Evolutionary conservation across 441 rosid species (phyloP).

Genomic region (Viola pubescens): DNA sequence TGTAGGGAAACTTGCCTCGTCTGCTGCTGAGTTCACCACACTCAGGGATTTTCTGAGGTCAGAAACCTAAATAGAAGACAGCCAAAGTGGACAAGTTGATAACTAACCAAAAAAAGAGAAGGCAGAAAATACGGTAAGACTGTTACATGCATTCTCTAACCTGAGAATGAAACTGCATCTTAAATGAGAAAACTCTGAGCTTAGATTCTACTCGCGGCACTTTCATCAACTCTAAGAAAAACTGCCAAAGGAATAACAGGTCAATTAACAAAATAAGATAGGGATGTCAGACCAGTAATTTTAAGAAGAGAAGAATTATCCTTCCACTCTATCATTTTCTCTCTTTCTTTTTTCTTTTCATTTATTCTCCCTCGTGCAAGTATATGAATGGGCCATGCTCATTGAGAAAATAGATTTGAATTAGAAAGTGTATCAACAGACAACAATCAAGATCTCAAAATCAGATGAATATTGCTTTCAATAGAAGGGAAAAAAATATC

Average conservation of each 20-base stretch:
- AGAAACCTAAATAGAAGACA: slow-evolving; percentile 41
- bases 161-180: slow-evolving; percentile 79
- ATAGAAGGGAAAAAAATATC: not conserved
- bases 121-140: slow-evolving; percentile 2
- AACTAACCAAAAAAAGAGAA: too few species aligned
- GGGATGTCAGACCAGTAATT: not conserved
- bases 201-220: slow-evolving; percentile 87
- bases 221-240: slow-evolving; percentile 84
- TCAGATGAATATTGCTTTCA: not conserved
- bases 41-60: slow-evolving; percentile 68
- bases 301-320: too few species aligned
- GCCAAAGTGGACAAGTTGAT: too few species aligned
- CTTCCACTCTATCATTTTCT: too few species aligned
- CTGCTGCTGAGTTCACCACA: slow-evolving; percentile 70
- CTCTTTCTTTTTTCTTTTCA: too few species aligned
- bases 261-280: slow-evolving; percentile 1
- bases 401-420: slow-evolving; percentile 1
- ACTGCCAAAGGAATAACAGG: slow-evolving; percentile 40
- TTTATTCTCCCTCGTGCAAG: not conserved
- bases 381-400: not conserved
- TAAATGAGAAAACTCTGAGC: slow-evolving; percentile 90
- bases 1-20: slow-evolving; percentile 46
- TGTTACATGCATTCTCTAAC: slow-evolving; percentile 29
- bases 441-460: not conserved
- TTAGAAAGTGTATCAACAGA: not conserved